These are phyloP conservation scores for Candida patagonica DNA, from an alignment of 805 yeast species.

Conservation along the genomic window DNA sequence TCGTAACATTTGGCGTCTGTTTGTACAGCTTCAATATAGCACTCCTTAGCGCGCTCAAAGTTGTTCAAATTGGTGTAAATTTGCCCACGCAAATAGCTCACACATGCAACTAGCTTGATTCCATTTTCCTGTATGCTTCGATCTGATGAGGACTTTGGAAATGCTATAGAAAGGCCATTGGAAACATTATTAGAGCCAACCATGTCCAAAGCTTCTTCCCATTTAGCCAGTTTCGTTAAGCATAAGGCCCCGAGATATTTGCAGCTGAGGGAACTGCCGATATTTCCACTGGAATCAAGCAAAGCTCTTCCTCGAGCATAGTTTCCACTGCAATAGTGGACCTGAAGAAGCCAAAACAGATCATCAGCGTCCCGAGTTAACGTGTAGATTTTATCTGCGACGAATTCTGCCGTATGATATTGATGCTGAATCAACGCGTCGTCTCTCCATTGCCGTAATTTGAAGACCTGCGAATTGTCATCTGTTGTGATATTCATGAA, in stretches of 20 bases:
- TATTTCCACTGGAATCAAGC: slow-evolving; percentile 45
- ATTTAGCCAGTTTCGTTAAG: slow-evolving; percentile 52
- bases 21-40: slow-evolving; percentile 74
- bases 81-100: slow-evolving; percentile 77
- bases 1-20: slow-evolving; percentile 91
- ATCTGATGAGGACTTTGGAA: background rate
- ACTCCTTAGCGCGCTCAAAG: slow-evolving; percentile 76
- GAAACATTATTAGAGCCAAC: slow-evolving; percentile 57
- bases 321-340: slow-evolving; percentile 64
- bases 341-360: slow-evolving; percentile 95
- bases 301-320: slow-evolving; percentile 71
- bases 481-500: too few species aligned
- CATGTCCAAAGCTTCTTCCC: slow-evolving; percentile 84
- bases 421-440: slow-evolving; percentile 91
- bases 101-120: slow-evolving; percentile 74
- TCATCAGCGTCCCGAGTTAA: slow-evolving; percentile 82
- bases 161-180: background rate
- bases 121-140: slow-evolving; percentile 32
- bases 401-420: slow-evolving; percentile 76
- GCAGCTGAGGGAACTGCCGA: slow-evolving; percentile 57
- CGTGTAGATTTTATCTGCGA: slow-evolving; percentile 83
- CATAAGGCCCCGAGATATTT: slow-evolving; percentile 73
- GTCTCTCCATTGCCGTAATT: slow-evolving; percentile 82
- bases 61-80: slow-evolving; percentile 76
- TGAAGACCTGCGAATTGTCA: slow-evolving; percentile 85